Base-by-base conservation (phyloP, 2,329 filamentous ascomycete species). In the Dendryphion nanum region DNA sequence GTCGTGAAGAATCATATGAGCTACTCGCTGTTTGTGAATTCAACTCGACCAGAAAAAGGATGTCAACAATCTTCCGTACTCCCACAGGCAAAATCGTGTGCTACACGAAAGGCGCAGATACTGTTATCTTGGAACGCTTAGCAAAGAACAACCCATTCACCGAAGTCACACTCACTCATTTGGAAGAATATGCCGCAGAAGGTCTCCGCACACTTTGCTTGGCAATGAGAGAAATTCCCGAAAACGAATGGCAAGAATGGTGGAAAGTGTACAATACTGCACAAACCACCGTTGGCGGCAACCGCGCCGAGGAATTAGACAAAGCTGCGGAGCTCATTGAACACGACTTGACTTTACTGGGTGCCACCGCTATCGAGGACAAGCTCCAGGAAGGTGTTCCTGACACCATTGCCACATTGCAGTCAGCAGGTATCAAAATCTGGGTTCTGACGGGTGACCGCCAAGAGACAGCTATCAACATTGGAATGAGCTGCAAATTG, bases 401-500 rank as follows among this genome's bases (percentile, higher is more conserved):
- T 2, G 93, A 98, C 66, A 98, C 93, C 0, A 98, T 98, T 41
- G 89, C 96, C 64, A 98, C 93, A 0, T 75, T 98, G 18, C 94
- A 98, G 66, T 87, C 90, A 48, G 93, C 94, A 17, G 91, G 90
- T 37, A 97, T 98, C 75, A 98, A 98, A 70, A 85, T 98, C 38
- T 98, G 93, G 93, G 93, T 98, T 15, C 69, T 98, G 66, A 98
- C 93, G 26, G 93, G 93, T 55, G 93, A 98, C 73, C 82, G 93
- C 56, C 94, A 98, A 69, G 93, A 98, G 68, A 98, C 93, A 18
- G 93, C 93, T 40, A 98, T 98, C 78, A 98, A 98, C 66, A 98
- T 98, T 51, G 93, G 94, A 48, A 98, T 98, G 93, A 96, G 89
- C 64, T 98, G 93, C 71, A 97, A 97, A 70, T 78, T 98, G 34